These are phyloP conservation scores for Cyberlindnera maclurae DNA, from an alignment of 805 yeast genomes.

Conservation along the genomic window DNA sequence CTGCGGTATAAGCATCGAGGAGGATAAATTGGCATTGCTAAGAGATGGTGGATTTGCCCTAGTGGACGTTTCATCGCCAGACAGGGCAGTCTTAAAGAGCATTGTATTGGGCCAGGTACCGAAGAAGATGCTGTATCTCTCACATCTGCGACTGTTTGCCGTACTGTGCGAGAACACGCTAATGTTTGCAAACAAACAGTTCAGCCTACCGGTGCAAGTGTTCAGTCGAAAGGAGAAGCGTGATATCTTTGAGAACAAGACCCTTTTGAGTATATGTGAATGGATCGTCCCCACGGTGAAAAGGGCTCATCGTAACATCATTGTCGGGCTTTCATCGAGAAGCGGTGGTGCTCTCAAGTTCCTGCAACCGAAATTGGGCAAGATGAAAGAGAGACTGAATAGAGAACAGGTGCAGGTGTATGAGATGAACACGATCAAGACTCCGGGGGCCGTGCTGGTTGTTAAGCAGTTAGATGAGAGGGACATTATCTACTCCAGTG, in stretches of 20 bases:
- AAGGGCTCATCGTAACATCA: conserved; percentile 21
- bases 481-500: conserved; percentile 16
- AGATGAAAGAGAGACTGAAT: conserved; percentile 1
- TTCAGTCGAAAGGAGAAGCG: conserved; percentile 5
- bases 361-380: conserved; percentile 10
- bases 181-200: conserved; percentile 13
- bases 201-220: conserved; percentile 6
- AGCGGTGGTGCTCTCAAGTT: conserved; percentile 20
- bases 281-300: conserved; percentile 26
- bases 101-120: conserved; percentile 23
- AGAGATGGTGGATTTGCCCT: conserved; percentile 30
- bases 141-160: conserved; percentile 18
- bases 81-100: conserved; percentile 18
- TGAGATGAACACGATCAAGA: conserved; percentile 14
- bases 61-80: conserved; percentile 11
- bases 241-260: conserved; percentile 18
- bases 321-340: conserved; percentile 27
- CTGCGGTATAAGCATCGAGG: conserved; percentile 6
- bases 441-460: conserved; percentile 19
- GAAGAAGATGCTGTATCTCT: conserved; percentile 22
- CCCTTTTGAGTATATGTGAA: conserved; percentile 25
- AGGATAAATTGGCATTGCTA: conserved; percentile 19
- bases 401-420: conserved; percentile 8
- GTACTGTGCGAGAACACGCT: conserved; percentile 15
- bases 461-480: conserved; percentile 13